Evolutionary conservation across 2,329 filamentous ascomycete genomes (phyloP), one percentile per base, ranked within the genome.

Genomic region (Ophiosphaerella korrae): DNA sequence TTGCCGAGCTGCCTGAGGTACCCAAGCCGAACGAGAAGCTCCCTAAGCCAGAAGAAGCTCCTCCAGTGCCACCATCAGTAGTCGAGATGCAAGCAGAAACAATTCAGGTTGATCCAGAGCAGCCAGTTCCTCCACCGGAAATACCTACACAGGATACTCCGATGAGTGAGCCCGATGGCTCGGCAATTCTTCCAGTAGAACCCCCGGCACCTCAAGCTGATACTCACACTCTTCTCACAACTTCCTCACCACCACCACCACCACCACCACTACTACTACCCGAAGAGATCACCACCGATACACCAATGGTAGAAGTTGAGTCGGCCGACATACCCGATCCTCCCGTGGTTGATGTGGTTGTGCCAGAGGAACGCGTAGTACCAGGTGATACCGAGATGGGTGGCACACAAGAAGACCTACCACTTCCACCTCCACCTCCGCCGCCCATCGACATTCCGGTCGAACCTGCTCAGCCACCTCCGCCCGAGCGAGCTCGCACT

Each of bases 121-220:
- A 7, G 12, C 6, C 29, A 12, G 9, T 47, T 14, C 21, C 26
- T 8, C 21, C 49, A 9, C 38, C 52, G 18, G 56, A 52, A 24
- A 23, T 50, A 32, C 53, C 41, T 2, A 53, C 53, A 14, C 69
- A 71, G 47, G 73, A 75, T 40, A 74, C 72, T 14, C 67, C 68
- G 9, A 75, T 75, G 73, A 74, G 68, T 36, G 73, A 74, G 42
- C 63, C 66, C 12, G 73, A 72, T 41, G 72, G 71, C 33, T 52
- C 59, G 1, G 38, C 41, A 29, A 13, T 35, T 21, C 44, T 40
- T 9, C 52, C 44, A 14, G 32, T 48, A 7, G 45, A 47, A 32
- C 45, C 45, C 14, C 42, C 49, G 23, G 37, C 43, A 14, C 12
- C 42, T 13, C 52, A 60, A 5, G 42, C 47, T 21, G 45, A 55